phyloP scores from a whole-genome alignment of 352 stramenopile species.

The Globisporangium parvum region DNA sequence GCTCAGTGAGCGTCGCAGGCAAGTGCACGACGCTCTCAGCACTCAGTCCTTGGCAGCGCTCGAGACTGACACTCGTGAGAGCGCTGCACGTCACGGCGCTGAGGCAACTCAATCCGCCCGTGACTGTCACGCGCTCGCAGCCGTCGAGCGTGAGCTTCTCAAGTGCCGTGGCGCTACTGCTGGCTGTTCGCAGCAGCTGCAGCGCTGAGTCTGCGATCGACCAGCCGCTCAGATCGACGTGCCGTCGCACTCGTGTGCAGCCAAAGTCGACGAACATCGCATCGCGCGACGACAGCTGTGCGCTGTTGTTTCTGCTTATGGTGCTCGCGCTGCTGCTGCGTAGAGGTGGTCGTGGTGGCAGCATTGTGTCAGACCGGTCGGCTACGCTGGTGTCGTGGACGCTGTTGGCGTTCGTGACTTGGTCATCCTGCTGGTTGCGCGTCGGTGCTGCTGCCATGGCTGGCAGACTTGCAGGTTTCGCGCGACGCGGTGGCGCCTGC shows the following conservation, averaged over 20 bases:
- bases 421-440: conserved; percentile 11
- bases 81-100: not conserved
- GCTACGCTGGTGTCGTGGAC: not conserved
- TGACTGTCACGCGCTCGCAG: conserved; percentile 17
- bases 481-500: not conserved
- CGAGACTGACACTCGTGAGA: conserved; percentile 13
- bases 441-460: not conserved
- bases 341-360: not conserved
- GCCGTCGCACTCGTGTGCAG: conserved; percentile 21
- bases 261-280: conserved; percentile 15
- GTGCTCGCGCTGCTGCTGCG: conserved; percentile 1
- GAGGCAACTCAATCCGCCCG: conserved; percentile 7
- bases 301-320: not conserved
- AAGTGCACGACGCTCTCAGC: conserved; percentile 12
- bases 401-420: conserved; percentile 6
- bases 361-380: not conserved
- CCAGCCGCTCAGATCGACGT: conserved; percentile 57
- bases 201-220: conserved; percentile 35
- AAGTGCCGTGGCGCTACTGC: not conserved
- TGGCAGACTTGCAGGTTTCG: conserved; percentile 4
- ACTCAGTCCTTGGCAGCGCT: conserved; percentile 17
- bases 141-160: conserved; percentile 23
- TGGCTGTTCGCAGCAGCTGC: conserved; percentile 17
- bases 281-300: conserved; percentile 9
- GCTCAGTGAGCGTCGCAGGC: conserved; percentile 23